phyloP scores from a whole-genome alignment of 225 moss, liverwort and hornwort genomes.

The Sphagnum tenellum region DNA sequence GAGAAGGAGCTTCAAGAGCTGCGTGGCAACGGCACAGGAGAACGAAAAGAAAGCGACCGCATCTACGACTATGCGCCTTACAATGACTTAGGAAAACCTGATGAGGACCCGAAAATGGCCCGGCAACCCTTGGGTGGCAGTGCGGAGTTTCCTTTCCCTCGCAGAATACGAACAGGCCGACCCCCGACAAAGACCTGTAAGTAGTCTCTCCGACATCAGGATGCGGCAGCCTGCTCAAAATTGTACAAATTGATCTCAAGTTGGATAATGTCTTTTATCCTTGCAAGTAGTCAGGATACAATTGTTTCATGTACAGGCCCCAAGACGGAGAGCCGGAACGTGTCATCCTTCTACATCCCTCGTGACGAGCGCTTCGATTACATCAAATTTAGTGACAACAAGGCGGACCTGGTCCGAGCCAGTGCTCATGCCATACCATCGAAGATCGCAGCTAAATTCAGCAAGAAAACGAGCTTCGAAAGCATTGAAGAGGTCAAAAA shows the following conservation, averaged over 20 bases:
- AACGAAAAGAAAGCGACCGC: constrained; percentile 34
- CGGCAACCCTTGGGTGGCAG: constrained; percentile 48
- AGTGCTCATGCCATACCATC: no score
- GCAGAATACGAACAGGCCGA: constrained; percentile 52
- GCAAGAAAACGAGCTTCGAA: no score
- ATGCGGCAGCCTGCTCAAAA: background rate
- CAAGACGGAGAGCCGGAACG: no score
- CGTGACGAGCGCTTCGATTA: constrained; percentile 36
- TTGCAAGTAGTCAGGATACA: background rate
- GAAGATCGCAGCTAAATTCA: no score
- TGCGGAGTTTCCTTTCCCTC: constrained; percentile 36
- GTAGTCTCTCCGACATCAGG: background rate
- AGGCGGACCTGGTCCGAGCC: constrained; percentile 9
- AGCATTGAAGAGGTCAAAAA: background rate
- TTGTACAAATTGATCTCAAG: background rate
- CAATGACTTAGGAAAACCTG: constrained; percentile 48
- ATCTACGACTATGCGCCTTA: constrained; percentile 61
- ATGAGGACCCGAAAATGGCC: background rate
- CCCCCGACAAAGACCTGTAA: constrained; percentile 11
- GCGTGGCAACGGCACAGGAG: constrained; percentile 45
- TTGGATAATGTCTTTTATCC: background rate
- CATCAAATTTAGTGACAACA: constrained; percentile 26
- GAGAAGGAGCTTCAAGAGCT: constrained; percentile 28
- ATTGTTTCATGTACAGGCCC: background rate
- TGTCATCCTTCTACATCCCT: constrained; percentile 13